Evolutionary conservation across 441 rosid genomes (phyloP), one percentile per base, ranked within the genome.

Genomic region (Gossypium schwendimanii): DNA sequence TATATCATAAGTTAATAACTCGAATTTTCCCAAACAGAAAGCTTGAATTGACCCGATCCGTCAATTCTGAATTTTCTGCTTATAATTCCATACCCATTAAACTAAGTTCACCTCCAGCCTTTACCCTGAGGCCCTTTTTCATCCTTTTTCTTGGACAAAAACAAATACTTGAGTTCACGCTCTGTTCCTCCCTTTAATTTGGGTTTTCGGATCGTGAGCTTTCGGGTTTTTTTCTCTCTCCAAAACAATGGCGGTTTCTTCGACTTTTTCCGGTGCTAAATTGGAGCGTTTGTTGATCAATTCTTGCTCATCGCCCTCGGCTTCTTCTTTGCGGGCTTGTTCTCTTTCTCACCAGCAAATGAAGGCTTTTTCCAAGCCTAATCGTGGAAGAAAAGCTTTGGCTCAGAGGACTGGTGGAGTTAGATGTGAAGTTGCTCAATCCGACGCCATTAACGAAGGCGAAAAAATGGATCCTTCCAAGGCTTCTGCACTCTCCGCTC

Each of bases 401-500:
- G 57, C 62, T 57, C 84, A 67, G 72, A 82, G 80, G 64, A 74
- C 75, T 58, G 83, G 70, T 23, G 55, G 77, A 58, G 76, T 82
- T 9, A 83, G 90, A 75, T 89, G 92, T 72, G 89, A 88, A 73
- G 72, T 84, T 62, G 77, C 80, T 62, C 63, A 82, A 6, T 75
- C 82, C 28, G 84, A 78, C 41, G 76, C 73, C 31, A 72, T 71
- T 1, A 60, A 81, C 41, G 83, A 77, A 55, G 79, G 81, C 1
- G 84, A 75, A 10, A 62, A 5, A 9, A 61, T 65, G 28, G 83
- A 83, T 63, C 21, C 80, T n/a, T 76, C 85, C 17, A 88, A 83
- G 47, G 78, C 84, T 68, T 80, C 94, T 52, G 82, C 86, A 75
- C 24, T 85, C 77, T 87, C 90, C 18, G 95, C 97, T 79, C 92